Percentiles rank a stretch among this genome's conserved stretches.
Evolutionary conservation across 495 filamentous ascomycete species (phyloP).

Genomic region (Neurospora sp.): DNA sequence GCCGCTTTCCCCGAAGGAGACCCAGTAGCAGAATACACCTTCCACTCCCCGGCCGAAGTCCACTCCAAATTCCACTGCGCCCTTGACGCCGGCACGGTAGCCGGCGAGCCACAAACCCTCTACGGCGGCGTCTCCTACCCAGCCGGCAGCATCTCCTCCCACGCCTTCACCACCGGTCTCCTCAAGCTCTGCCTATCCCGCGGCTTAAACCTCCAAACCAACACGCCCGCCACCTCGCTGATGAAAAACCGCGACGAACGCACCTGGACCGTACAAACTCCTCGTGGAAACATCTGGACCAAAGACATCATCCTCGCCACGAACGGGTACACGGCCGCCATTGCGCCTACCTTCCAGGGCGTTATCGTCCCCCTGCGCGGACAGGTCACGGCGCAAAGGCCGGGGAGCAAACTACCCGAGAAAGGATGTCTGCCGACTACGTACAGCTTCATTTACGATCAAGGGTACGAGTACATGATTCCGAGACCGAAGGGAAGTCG

Average conservation of each 20-base stretch:
- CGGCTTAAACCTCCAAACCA: conserved; percentile 52
- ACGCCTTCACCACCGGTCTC: conserved; percentile 53
- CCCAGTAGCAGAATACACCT: conserved; percentile 35
- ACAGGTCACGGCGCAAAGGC: conserved; percentile 55
- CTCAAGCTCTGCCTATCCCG: conserved; percentile 40
- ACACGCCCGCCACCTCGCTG: conserved; percentile 42
- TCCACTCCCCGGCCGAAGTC: conserved; percentile 38
- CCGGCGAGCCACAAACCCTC: conserved; percentile 24
- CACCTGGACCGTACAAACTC: conserved; percentile 41
- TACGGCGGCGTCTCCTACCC: conserved; percentile 47
- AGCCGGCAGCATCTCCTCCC: conserved; percentile 55
- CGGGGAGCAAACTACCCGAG: conserved; percentile 35
- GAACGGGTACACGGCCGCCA: conserved; percentile 57
- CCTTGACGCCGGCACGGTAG: conserved; percentile 14
- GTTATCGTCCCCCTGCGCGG: conserved; percentile 56
- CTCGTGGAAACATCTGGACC: conserved; percentile 43
- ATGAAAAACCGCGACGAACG: conserved; percentile 14
- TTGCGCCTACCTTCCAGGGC: conserved; percentile 46
- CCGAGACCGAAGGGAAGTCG: conserved; percentile 36
- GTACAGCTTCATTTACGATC: conserved; percentile 52
- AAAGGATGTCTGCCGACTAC: conserved; percentile 36
- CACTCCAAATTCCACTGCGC: conserved; percentile 28
- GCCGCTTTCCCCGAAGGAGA: conserved; percentile 31
- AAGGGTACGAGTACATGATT: conserved; percentile 60
- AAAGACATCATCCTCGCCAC: conserved; percentile 55